Base-by-base conservation (phyloP, 805 yeast genomes). In the Sporopachydermia lactativora region DNA sequence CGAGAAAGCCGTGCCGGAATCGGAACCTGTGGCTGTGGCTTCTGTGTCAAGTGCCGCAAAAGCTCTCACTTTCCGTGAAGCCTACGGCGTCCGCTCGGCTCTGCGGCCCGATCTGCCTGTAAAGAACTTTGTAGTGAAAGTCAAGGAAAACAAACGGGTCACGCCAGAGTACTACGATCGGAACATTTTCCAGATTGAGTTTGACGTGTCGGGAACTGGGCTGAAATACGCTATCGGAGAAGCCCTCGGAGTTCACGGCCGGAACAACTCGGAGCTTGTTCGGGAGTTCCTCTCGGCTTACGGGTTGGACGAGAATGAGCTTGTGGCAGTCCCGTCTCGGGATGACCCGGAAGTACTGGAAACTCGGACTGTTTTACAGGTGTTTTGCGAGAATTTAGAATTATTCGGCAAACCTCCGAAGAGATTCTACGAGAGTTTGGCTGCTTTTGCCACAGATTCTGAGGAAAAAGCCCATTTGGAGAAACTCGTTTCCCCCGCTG, bases 361-460 rank as follows among this genome's bases (percentile, higher is more conserved):
- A 62, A 68, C 75, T 39, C 75, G 92, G 64, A 84, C 96, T 13
- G 78, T 81, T 11, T 75, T 78, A 63, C 96, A 86, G 59, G 73
- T 80, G 1, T 71, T 86, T 52, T 62, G 72, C 41, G 95, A 89
- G 42, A 81, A 81, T 49, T 63, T 88, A 45, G 97, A 89, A 58
- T 60, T 89, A 46, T 79, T 89, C 49, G 97, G 97, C 52, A 89
- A 86, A 59, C 96, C 96, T 44, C 94, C 95, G 44, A 89, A 89
- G 73, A 73, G 85, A 57, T 89, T 89, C 62, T 89, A 83, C 59
- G 96, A 89, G 64, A 59, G 81, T 2, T 69, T 89, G 54, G 77
- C 86, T 18, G 71, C 68, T 36, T 83, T 56, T 59, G 92, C 95
- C 5, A 60, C 73, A 13, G 79, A 85, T 49, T 80, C 71, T 18